Percentiles rank a stretch among this genome's conserved stretches.
phyloP scores from a whole-genome alignment of 2,329 filamentous ascomycete species.

The Clonostachys byssicola region DNA sequence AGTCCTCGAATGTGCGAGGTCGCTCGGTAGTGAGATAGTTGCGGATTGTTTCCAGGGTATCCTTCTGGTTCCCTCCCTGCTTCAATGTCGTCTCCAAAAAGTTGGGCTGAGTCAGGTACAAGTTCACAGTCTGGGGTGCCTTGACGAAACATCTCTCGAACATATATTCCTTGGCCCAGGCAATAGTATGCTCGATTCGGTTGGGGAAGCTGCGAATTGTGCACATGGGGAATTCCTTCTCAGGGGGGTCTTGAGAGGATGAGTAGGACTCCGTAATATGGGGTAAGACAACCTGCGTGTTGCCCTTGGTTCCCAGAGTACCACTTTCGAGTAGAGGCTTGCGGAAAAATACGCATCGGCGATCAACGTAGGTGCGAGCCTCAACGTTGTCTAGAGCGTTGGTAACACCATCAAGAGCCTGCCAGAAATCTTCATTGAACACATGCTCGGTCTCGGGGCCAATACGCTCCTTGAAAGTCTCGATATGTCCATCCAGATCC shows the following conservation, averaged over 20 bases:
- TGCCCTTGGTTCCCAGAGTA: constrained; percentile 97
- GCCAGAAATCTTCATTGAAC: constrained; percentile 94
- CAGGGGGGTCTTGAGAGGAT: constrained; percentile 88
- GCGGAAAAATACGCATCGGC: constrained; percentile 96
- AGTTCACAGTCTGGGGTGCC: constrained; percentile 88
- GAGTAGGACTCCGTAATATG: constrained; percentile 95
- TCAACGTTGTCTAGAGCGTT: constrained; percentile 98
- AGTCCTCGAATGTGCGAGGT: constrained; percentile 90
- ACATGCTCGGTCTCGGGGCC: constrained; percentile 88
- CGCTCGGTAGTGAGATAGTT: constrained; percentile 91
- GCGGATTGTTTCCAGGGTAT: constrained; percentile 83
- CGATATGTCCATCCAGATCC: constrained; percentile 81
- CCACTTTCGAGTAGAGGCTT: constrained; percentile 95
- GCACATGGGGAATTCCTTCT: constrained; percentile 99
- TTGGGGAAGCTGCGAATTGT: constrained; percentile 97
- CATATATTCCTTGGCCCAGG: constrained; percentile 86
- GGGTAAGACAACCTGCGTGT: constrained; percentile 93
- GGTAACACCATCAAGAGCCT: constrained; percentile 81
- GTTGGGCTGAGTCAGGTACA: constrained; percentile 87
- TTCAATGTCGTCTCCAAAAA: constrained; percentile 85
- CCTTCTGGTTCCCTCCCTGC: constrained; percentile 92
- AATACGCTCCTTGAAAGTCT: constrained; percentile 82
- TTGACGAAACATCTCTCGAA: constrained; percentile 95
- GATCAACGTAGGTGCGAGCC: constrained; percentile 92
- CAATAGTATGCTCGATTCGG: constrained; percentile 97